phyloP scores from a whole-genome alignment of 2,329 filamentous ascomycete species.

The Chrysosphaeria jannelii region DNA sequence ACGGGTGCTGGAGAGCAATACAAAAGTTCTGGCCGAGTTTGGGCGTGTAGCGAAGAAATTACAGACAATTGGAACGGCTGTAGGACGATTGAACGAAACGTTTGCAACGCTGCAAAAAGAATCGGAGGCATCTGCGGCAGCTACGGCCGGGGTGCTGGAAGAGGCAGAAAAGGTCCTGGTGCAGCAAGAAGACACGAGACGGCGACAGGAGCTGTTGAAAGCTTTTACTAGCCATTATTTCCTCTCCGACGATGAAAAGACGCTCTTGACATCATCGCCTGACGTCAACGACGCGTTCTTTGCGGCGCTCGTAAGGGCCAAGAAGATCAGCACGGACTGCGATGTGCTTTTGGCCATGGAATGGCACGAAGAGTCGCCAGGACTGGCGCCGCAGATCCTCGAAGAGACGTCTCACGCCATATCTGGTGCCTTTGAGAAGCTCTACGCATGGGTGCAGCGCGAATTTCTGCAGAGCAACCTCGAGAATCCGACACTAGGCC shows the following conservation, averaged over 20 bases:
- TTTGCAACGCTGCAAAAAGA: slow-evolving; percentile 58
- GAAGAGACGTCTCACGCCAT: slow-evolving; percentile 68
- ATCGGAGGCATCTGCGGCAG: slow-evolving; percentile 41
- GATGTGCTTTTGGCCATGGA: slow-evolving; percentile 73
- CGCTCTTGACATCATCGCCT: slow-evolving; percentile 43
- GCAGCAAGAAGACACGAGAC: slow-evolving; percentile 44
- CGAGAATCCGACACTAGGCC: slow-evolving; percentile 77
- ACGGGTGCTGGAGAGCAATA: slow-evolving; percentile 82
- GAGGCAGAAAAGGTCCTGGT: slow-evolving; percentile 47
- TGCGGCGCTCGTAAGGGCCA: slow-evolving; percentile 41
- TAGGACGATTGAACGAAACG: slow-evolving; percentile 47
- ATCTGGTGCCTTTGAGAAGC: slow-evolving; percentile 75
- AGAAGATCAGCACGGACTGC: slow-evolving; percentile 67
- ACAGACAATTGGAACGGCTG: slow-evolving; percentile 48
- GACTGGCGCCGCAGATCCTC: slow-evolving; percentile 66
- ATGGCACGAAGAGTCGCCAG: slow-evolving; percentile 72
- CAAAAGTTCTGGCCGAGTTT: slow-evolving; percentile 64
- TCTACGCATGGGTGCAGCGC: slow-evolving; percentile 82
- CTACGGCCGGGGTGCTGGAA: slow-evolving; percentile 42
- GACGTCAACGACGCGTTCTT: slow-evolving; percentile 78
- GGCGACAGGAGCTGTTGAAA: slow-evolving; percentile 46
- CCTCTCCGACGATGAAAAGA: slow-evolving; percentile 50
- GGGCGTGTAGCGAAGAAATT: slow-evolving; percentile 81
- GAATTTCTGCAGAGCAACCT: slow-evolving; percentile 81
- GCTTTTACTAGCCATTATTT: slow-evolving; percentile 63